Percentiles rank a stretch among this genome's conserved stretches.
These are phyloP conservation scores for Talaromyces pinophilus DNA, from an alignment of 2,329 filamentous ascomycete species.

Conservation along the genomic window DNA sequence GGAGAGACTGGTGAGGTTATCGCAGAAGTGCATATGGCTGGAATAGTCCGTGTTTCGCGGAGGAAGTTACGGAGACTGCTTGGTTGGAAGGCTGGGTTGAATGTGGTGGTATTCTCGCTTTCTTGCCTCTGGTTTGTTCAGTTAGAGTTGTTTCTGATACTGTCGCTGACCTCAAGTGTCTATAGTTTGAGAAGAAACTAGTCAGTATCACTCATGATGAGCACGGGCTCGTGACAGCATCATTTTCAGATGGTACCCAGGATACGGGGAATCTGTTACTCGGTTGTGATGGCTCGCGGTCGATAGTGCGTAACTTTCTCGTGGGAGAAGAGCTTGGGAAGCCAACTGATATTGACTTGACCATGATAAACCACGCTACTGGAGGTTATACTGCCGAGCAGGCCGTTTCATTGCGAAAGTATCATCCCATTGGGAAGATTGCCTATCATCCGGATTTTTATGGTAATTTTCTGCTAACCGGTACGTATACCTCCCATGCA, in stretches of 20 bases:
- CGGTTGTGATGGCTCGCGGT: conserved; percentile 17
- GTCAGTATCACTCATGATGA: background rate
- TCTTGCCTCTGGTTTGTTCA: background rate
- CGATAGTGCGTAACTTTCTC: conserved; percentile 15
- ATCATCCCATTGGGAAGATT: conserved; percentile 19
- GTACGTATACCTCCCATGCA: background rate
- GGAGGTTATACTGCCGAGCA: conserved; percentile 7
- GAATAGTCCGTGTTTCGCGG: conserved; percentile 18
- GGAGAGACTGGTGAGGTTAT: conserved; percentile 14
- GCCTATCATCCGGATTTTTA: conserved; percentile 17
- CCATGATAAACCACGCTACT: conserved; percentile 17
- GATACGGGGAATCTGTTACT: conserved; percentile 2
- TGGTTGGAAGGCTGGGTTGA: conserved; percentile 1
- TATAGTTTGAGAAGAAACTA: conserved; percentile 14
- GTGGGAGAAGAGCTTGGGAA: conserved; percentile 15
- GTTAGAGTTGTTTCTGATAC: background rate
- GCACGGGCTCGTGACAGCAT: background rate
- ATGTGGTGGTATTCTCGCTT: conserved; percentile 6
- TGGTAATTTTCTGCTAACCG: conserved; percentile 17
- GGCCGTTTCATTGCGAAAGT: conserved; percentile 8
- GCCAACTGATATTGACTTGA: conserved; percentile 11
- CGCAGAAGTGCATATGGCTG: conserved; percentile 9
- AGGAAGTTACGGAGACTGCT: conserved; percentile 8
- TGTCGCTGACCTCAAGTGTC: background rate
- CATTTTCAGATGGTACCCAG: conserved; percentile 11